Evolutionary conservation across 2,329 filamentous ascomycete species (phyloP), one percentile per base, ranked within the genome.

Genomic region (Epichloe brachyelytri): DNA sequence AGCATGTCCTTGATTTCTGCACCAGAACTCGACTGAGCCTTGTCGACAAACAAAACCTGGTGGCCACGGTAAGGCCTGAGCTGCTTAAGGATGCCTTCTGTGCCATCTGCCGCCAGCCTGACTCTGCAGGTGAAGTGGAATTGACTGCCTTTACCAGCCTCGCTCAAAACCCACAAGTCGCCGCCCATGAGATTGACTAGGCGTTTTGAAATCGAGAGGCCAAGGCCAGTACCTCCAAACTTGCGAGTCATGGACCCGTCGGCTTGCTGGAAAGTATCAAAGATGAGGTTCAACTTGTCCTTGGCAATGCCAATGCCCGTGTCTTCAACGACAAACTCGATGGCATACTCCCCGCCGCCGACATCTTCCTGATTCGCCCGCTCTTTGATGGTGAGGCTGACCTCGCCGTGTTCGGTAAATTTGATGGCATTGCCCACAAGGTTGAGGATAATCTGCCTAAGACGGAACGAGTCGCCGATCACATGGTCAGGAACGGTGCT

Each of bases 351-450:
- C 59, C 86, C 83, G 11, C 77, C 73, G 12, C 76, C 76, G 41
- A 81, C 75, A 46, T 83, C 78, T 46, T 82, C 77, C 55, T 80
- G 75, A 33, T 86, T 59, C 74, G 69, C 82, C 76, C 61, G 72
- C 62, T 79, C 75, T 58, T 83, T 82, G 59, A 97, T 96, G n/a
- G 86, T 89, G 49, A 97, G 80, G 66, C 90, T 94, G 60, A 98
- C 93, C 66, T 95, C 89, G 55, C 93, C 93, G 61, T 94, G 85
- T 68, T 97, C 91, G 3, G 93, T 97, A 67, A 98, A 98, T 65
- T 98, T 98, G 75, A 98, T 96, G 51, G 93, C 91, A 62, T 98
- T 98, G 63, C 93, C 93, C 50, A 97, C 91, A 51, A 98, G 74
- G 69, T 98, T 98, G 52, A 97, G 78, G 55, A 97, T 96, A 60